phyloP scores from a whole-genome alignment of 805 yeast species.

The Wickerhamomyces kurtzmanii region DNA sequence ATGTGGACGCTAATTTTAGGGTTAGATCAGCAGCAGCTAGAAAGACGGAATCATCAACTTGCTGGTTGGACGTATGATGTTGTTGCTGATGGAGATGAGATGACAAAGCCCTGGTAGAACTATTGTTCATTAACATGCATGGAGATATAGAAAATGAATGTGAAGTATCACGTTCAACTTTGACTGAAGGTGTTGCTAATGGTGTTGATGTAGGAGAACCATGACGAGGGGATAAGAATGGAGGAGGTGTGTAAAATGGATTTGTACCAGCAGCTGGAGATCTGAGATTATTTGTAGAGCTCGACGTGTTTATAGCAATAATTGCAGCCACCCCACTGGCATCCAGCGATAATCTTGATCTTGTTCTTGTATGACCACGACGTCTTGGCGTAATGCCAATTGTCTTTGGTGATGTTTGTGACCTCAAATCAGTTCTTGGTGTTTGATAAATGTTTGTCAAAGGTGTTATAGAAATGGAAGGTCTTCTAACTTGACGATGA shows the following conservation, averaged over 20 bases:
- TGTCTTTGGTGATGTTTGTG: slow-evolving; percentile 8
- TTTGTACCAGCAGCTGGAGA: slow-evolving; percentile 28
- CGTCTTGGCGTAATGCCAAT: slow-evolving; percentile 16
- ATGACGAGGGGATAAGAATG: slow-evolving; percentile 30
- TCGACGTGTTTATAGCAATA: slow-evolving; percentile 12
- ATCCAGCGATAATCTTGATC: slow-evolving; percentile 30
- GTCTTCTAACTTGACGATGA: slow-evolving; percentile 17
- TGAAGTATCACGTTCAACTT: slow-evolving; percentile 1
- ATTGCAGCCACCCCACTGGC: slow-evolving; percentile 18
- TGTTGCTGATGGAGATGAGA: not conserved
- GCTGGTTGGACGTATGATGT: too few relatives aligned
- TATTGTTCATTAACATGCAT: slow-evolving; percentile 11
- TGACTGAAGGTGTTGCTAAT: slow-evolving; percentile 12
- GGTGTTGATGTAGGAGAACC: slow-evolving; percentile 13
- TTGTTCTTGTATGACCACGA: slow-evolving; percentile 31
- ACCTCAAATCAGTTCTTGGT: too few relatives aligned
- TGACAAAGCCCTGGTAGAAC: too few relatives aligned
- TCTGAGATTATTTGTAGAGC: slow-evolving; percentile 14
- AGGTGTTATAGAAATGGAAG: slow-evolving; percentile 22
- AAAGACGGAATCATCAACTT: slow-evolving; percentile 7
- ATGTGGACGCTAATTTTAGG: slow-evolving; percentile 16
- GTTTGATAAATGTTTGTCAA: slow-evolving; percentile 16
- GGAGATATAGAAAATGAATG: slow-evolving; percentile 11
- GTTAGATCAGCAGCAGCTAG: slow-evolving; percentile 20
- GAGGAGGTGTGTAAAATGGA: slow-evolving; percentile 38